Conservation (phyloP, 1,284 basidiomycete species). For the Cystobasidiaceae sp. region DNA sequence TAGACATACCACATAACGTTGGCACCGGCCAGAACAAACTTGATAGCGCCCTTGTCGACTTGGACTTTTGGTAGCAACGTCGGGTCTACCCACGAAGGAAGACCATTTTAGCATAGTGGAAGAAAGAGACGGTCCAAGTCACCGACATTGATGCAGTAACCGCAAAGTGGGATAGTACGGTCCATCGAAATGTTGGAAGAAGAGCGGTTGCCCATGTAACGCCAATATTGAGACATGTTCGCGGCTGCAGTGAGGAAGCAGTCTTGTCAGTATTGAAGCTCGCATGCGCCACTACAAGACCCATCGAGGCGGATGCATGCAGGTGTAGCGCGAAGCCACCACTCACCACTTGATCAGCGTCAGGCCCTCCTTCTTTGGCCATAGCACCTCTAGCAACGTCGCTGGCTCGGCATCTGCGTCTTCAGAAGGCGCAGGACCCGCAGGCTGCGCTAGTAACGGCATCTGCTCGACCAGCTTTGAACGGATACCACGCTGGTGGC, state of each 20-base stretch:
- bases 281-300: too few species aligned
- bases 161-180: slow-evolving; percentile 83
- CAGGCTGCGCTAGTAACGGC: slow-evolving; percentile 55
- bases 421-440: slow-evolving; percentile 30
- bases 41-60: slow-evolving; percentile 94
- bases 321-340: not conserved
- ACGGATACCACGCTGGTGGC: slow-evolving; percentile 85
- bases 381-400: slow-evolving; percentile 71
- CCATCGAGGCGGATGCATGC: too few species aligned
- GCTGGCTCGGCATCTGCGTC: slow-evolving; percentile 52
- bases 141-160: slow-evolving; percentile 83
- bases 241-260: slow-evolving; percentile 63
- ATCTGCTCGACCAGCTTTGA: slow-evolving; percentile 74
- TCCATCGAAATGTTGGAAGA: slow-evolving; percentile 97
- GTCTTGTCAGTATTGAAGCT: not conserved
- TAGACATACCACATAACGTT: slow-evolving; percentile 49
- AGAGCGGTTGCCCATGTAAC: slow-evolving; percentile 75
- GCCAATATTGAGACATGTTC: slow-evolving; percentile 91
- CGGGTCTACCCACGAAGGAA: slow-evolving; percentile 60
- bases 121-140: slow-evolving; percentile 12
- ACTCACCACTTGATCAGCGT: slow-evolving; percentile 91
- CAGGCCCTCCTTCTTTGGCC: slow-evolving; percentile 97
- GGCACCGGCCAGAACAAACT: slow-evolving; percentile 76
- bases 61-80: slow-evolving; percentile 79
- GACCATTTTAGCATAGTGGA: not conserved